Evolutionary conservation across 2,329 filamentous ascomycete species (phyloP), one percentile per base, ranked within the genome.

Genomic region (Didymosphaeria variabile): DNA sequence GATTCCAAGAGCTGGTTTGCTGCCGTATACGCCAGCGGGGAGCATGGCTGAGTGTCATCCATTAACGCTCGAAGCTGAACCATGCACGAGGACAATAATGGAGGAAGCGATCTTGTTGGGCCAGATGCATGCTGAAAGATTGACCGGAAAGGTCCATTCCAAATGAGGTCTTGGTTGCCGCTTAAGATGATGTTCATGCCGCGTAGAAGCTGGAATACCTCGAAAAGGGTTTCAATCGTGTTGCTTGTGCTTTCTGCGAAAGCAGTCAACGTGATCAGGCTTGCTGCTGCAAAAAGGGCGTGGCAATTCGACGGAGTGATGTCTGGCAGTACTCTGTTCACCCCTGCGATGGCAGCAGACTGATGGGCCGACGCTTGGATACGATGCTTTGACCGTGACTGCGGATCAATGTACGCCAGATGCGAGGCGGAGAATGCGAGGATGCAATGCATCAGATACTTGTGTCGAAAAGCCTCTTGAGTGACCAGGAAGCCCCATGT

Each of bases 391-490:
- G 57, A 19, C 7, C 62, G 59, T 26, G 49, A 59, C 13, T 65
- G 63, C 5, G 71, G 69, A 17, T 74, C 66, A 23, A 75, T 59
- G 51, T 77, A 67, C 4, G 72, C 73, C 23, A 77, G 70, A 55
- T 79, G 74, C 12, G 74, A 67, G 3, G 78, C 76, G 1, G 79
- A 74, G 40, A 77, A 75, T 1, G 79, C 77, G 12, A 81, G 62
- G 4, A 81, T 71, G 7, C 74, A 73, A 58, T 80, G 76, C 59
- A 81, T 70, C 0, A 81, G 67, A 49, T 79, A 80, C 1, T 61
- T 61, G 53, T 77, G 67, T 13, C 71, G 65, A 46, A 73, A 70
- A 2, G 74, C 78, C 54, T 80, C 67, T 49, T 73, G 65, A 3
- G 78, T 76, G 12, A 79, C 69, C 1, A 68, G 63, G 42, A 72